Evolutionary conservation across 192 early-diverging fungal species (phyloP).

Genomic region (Umbelopsis sp.): DNA sequence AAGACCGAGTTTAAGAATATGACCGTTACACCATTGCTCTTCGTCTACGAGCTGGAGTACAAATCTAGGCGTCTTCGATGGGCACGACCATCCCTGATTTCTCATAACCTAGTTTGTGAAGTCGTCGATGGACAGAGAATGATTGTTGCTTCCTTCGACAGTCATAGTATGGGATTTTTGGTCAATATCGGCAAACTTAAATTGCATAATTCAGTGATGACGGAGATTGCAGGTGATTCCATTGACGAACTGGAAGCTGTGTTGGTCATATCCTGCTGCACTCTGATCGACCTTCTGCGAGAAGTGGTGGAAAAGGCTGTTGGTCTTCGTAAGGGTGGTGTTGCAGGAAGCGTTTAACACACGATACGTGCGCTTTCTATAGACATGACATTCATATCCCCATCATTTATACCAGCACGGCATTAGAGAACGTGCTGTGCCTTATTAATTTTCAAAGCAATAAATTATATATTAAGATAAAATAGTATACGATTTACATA

Average conservation of each 20-base stretch:
- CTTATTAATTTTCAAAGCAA: background rate
- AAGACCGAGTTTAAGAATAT: conserved; percentile 22
- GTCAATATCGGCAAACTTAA: conserved; percentile 28
- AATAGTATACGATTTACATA: background rate
- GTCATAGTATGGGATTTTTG: conserved; percentile 40
- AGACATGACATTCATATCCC: background rate
- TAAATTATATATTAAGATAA: background rate
- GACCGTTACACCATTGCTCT: conserved; percentile 22
- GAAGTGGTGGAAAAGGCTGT: conserved; percentile 35
- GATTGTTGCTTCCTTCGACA: conserved; percentile 34
- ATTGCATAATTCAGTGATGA: conserved; percentile 22
- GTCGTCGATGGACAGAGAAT: conserved; percentile 20
- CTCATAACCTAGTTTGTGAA: conserved; percentile 37
- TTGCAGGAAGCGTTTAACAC: conserved; percentile 14
- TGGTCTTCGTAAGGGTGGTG: conserved; percentile 24
- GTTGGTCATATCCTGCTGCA: conserved; percentile 26
- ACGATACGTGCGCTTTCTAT: background rate
- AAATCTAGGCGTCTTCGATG: conserved; percentile 28
- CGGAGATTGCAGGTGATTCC: conserved; percentile 12
- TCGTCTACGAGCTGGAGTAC: conserved; percentile 29
- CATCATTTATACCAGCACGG: too few relatives aligned
- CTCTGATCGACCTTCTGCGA: conserved; percentile 30
- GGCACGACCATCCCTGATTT: conserved; percentile 28
- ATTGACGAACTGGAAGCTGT: conserved; percentile 16
- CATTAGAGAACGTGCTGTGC: background rate